Evolutionary conservation across 169 alveolate species (phyloP), one percentile per base, ranked within the genome.

Genomic region (Perkinsus marinus): DNA sequence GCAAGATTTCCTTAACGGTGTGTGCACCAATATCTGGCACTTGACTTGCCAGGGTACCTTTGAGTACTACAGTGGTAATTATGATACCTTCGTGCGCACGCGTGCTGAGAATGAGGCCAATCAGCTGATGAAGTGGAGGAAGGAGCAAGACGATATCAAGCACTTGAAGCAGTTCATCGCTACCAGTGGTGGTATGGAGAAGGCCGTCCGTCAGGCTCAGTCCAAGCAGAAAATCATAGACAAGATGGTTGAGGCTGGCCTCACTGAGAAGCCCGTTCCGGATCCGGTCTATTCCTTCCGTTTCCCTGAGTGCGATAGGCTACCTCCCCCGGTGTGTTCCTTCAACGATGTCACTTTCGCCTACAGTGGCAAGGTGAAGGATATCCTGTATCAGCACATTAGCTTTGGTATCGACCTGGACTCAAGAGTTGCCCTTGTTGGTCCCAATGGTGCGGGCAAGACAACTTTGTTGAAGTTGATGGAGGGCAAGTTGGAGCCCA

Each of bases 391-490:
- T 90, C 93, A 94, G 93, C 91, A 91, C 79, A 92, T 94, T 37
- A 92, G 91, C 41, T 92, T 94, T 79, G 96, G 95, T 37, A 95
- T 94, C 68, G 95, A 93, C 91, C 90, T 94, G 95, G 96, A 96
- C 39, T 96, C 99, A n/a, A 94, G 99, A 91, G 96, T 98, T 30
- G 99, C 99, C 38, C 96, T 98, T 68, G 98, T 98, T 46, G 99
- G 99, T 37, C 98, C 99, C 34, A 98, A 98, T 93, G 99, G 99
- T 43, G 98, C 98, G 91, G 99, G 99, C 43, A 98, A 98, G 96
- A 96, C 99, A 89, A 98, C 99, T 17, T 95, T 98, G 89, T 94
- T 98, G 92, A 98, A 97, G 95, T 95, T 98, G 30, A 96, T 97
- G 90, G 94, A 94, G 90, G 98, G 98, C 89, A 95, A 96, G 91